Evolutionary conservation across 1,284 basidiomycete species (phyloP), one percentile per base, ranked within the genome.

Genomic region (Stereum hirsutum): DNA sequence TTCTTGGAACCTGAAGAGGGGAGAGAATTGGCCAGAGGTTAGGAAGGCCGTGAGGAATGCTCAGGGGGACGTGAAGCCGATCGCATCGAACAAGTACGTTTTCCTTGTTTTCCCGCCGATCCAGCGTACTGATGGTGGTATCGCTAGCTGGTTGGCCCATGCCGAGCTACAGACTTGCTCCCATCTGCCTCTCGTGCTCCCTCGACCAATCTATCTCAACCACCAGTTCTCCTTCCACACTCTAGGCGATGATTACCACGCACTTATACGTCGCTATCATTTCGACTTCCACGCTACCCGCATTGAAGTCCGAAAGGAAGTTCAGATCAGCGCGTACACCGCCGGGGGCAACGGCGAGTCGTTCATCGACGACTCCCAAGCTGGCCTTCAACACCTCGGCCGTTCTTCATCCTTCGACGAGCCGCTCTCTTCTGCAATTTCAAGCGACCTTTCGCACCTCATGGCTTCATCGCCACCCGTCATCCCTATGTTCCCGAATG

Each of bases 401-500:
- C 49, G 57, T 0, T 64, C 72, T 0, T 71, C 74, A 0, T 81
- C 82, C 0, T 88, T 91, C 53, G 85, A 90, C 56, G 82, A 82
- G 50, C 85, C 85, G 0, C 69, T 91, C 30, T 77, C 79, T 5
- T 81, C 74, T 1, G 88, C 89, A 1, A 72, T 92, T 47, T 67
- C 76, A 4, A 77, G 72, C 0, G 74, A 74, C 17, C 66, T 90
- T 33, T 79, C 79, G 26, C 68, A 75, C 39, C 58, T 70, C 2
- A 55, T 69, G 6, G 15, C 33, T 4, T 34, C 33, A 0, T 59
- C 67, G 6, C 67, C 65, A 1, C 64, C 62, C 0, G 70, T 75
- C 49, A 66, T 90, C 1, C 89, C 89, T 0, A 86, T 87, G 72
- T 68, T 87, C 32, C 88, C 89, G 0, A 89, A 91, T 54, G 82